These are phyloP conservation scores for Microcos paniculata DNA, from an alignment of 345 rosid species.

Conservation along the genomic window DNA sequence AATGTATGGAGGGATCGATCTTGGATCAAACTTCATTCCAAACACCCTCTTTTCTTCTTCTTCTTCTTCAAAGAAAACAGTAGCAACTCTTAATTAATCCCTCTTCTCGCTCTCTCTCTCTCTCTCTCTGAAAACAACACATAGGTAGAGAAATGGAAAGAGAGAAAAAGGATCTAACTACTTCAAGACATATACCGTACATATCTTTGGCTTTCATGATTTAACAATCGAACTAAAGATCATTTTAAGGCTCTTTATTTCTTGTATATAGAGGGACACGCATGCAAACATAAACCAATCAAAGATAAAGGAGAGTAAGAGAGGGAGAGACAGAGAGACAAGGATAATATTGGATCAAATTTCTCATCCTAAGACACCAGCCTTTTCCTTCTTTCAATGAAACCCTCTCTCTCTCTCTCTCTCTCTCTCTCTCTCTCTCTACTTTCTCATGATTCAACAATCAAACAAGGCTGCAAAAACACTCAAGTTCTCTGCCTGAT, in stretches of 20 bases:
- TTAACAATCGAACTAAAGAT: neutral
- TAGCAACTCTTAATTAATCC: neutral
- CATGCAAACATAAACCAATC: neutral
- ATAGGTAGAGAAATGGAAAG: neutral
- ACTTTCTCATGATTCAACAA: conserved; percentile 40
- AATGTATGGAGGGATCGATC: conserved; percentile 31
- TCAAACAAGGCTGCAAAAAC: conserved; percentile 30
- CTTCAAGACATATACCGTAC: neutral
- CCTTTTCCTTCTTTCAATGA: conserved; percentile 35
- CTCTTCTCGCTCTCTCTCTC: neutral
- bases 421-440: too few species aligned
- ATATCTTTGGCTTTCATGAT: neutral
- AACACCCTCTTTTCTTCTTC: conserved; percentile 50
- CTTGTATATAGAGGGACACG: neutral
- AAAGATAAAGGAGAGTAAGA: neutral
- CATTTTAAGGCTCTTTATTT: neutral
- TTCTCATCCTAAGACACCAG: conserved; percentile 64
- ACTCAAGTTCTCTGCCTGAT: conserved; percentile 21
- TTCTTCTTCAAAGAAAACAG: too few species aligned
- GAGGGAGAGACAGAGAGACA: neutral
- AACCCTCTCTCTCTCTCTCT: neutral
- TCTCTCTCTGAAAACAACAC: neutral
- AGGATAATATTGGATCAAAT: conserved; percentile 50
- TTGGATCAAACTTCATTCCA: conserved; percentile 82
- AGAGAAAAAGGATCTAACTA: too few species aligned